These are phyloP conservation scores for Zygosaccharomyces pseudobailii DNA, from an alignment of 1,139 yeast species.

Conservation along the genomic window DNA sequence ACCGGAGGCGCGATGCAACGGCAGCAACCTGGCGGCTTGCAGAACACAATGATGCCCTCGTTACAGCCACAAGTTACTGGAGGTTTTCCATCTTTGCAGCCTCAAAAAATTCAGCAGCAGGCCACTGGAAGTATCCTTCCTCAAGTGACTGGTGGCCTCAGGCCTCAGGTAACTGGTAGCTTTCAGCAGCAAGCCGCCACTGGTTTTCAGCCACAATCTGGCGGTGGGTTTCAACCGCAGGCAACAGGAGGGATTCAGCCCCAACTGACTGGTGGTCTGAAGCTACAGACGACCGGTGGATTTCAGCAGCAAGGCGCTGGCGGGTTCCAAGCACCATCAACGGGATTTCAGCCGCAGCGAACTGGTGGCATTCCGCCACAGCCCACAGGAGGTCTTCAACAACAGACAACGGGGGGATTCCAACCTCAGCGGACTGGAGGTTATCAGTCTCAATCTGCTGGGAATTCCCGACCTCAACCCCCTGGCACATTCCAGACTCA, in stretches of 20 bases:
- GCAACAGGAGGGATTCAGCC: constrained; percentile 34
- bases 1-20: constrained; percentile 35
- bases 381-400: constrained; percentile 28
- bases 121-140: constrained; percentile 22
- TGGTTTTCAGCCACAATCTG: constrained; percentile 16
- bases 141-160: constrained; percentile 35
- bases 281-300: constrained; percentile 32
- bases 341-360: constrained; percentile 17
- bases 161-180: constrained; percentile 10
- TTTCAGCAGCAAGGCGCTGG: constrained; percentile 29
- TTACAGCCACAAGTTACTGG: constrained; percentile 23
- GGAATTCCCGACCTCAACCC: constrained; percentile 25
- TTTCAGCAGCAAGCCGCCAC: constrained; percentile 19
- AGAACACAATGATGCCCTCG: constrained; percentile 26
- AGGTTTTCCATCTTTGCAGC: constrained; percentile 17
- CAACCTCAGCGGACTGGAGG: constrained; percentile 27
- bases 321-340: constrained; percentile 17
- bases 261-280: constrained; percentile 34
- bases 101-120: constrained; percentile 7
- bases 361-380: constrained; percentile 23
- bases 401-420: constrained; percentile 33
- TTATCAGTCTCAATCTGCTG: constrained; percentile 21
- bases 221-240: constrained; percentile 32
- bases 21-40: constrained; percentile 34
- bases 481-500: constrained; percentile 41